phyloP scores from a whole-genome alignment of 2,329 filamentous ascomycete genomes.

The Apiospora aurea region DNA sequence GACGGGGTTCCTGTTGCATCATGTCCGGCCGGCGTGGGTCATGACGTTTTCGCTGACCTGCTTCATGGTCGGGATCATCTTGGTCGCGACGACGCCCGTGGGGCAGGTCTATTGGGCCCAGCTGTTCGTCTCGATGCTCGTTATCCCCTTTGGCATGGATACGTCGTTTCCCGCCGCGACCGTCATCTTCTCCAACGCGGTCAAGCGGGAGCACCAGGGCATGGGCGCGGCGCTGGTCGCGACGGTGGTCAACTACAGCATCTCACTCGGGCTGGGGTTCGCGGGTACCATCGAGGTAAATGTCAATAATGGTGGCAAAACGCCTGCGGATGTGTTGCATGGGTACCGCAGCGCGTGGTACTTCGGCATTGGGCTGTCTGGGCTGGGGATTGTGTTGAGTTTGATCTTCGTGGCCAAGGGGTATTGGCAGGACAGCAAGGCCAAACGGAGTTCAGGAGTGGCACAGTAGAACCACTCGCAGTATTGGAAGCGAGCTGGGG shows the following conservation, averaged over 20 bases:
- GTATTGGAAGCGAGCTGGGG: too few species aligned
- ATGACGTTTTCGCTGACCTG: conserved; percentile 36
- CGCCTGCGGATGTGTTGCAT: conserved; percentile 41
- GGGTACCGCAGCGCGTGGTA: conserved; percentile 49
- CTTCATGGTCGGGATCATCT: conserved; percentile 36
- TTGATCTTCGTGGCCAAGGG: conserved; percentile 38
- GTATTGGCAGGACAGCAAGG: conserved; percentile 28
- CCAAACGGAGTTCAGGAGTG: background rate
- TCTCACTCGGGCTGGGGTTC: conserved; percentile 61
- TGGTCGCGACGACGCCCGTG: conserved; percentile 46
- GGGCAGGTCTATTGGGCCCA: conserved; percentile 62
- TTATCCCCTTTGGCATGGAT: conserved; percentile 61
- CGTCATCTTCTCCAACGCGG: conserved; percentile 54
- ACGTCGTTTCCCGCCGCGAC: conserved; percentile 62
- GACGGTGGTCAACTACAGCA: conserved; percentile 65
- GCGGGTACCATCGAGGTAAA: conserved; percentile 60
- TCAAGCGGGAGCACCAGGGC: conserved; percentile 39
- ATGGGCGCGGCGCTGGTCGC: conserved; percentile 55
- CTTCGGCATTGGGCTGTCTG: conserved; percentile 50
- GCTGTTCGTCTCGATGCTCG: conserved; percentile 53
- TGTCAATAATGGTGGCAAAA: conserved; percentile 40
- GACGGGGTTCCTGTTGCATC: conserved; percentile 43
- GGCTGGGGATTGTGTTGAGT: conserved; percentile 44
- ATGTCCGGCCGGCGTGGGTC: conserved; percentile 38
- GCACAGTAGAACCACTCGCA: too few species aligned